These are phyloP conservation scores for Blumeria hordei DNA, from an alignment of 2,329 filamentous ascomycete genomes.

Conservation along the genomic window DNA sequence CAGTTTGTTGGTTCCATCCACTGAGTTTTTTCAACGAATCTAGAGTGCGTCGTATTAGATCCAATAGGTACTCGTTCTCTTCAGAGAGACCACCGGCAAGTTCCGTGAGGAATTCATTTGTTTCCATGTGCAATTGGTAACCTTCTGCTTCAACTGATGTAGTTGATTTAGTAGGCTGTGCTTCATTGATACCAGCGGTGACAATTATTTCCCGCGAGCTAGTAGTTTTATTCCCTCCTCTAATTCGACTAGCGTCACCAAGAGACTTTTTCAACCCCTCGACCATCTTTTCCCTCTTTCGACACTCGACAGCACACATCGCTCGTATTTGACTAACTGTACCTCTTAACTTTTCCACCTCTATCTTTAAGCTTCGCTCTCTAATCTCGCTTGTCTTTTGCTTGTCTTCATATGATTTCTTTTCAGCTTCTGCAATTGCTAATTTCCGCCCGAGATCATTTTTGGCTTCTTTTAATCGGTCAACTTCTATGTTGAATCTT, in stretches of 20 bases:
- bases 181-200: slow-evolving; percentile 23
- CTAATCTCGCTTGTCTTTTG: slow-evolving; percentile 50
- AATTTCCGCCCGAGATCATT: slow-evolving; percentile 29
- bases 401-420: slow-evolving; percentile 43
- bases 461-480: slow-evolving; percentile 29
- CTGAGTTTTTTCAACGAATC: slow-evolving; percentile 46
- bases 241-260: slow-evolving; percentile 39
- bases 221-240: slow-evolving; percentile 28
- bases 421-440: slow-evolving; percentile 39
- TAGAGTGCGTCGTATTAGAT: slow-evolving; percentile 46
- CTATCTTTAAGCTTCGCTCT: slow-evolving; percentile 58
- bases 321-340: slow-evolving; percentile 63
- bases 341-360: slow-evolving; percentile 54
- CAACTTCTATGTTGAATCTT: slow-evolving; percentile 45
- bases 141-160: slow-evolving; percentile 21
- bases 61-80: slow-evolving; percentile 68
- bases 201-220: slow-evolving; percentile 32
- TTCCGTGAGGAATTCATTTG: slow-evolving; percentile 72
- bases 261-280: slow-evolving; percentile 75
- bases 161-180: neutral
- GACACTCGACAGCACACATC: slow-evolving; percentile 72
- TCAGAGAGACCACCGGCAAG: slow-evolving; percentile 65
- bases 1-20: slow-evolving; percentile 21
- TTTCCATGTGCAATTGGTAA: slow-evolving; percentile 61
- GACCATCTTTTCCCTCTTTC: slow-evolving; percentile 73